Evolutionary conservation across 2,329 filamentous ascomycete genomes (phyloP), one percentile per base, ranked within the genome.

Genomic region (Coleophoma eucalyptorum): DNA sequence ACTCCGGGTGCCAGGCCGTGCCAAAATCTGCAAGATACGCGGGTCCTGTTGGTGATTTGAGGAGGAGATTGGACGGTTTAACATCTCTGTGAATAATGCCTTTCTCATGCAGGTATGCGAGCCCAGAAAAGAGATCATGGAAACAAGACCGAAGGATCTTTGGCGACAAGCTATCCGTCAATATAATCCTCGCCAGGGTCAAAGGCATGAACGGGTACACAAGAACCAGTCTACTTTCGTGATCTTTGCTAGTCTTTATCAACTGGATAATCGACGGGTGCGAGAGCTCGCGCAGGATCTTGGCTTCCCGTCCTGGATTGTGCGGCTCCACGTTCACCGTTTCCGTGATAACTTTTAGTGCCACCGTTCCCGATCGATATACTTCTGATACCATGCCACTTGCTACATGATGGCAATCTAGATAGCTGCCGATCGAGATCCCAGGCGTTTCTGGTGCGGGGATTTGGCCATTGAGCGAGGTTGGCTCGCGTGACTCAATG

Each of bases 11-110:
- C 91, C 91, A 97, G 8, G 92, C 83, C 37, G 94, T 95, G 46
- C 94, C 93, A 71, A 99, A 97, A 67, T 99, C 94, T 34, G 90
- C 84, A 2, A 99, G 77, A 59, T 85, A 88, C 3, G 89, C 89
- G 4, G 90, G 87, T 0, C 88, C 89, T 5, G 78, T 72, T 0
- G 79, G 72, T 0, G 85, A 82, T 40, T 78, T 73, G 43, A 96
- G 77, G 8, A 97, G 75, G 34, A 99, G 79, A 48, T 96, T 96
- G 0, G 90, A 91, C 1, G 94, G 94, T 64, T 99, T 99, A 65
- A 99, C 74, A 64, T 99, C 94, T 50, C 94, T 85, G 67, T 99
- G 94, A 49, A 99, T 87, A 51, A 99, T 91, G 7, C 83, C 87
- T 20, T 82, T 71, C 7, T 67, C 59, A 65, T 99, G 94, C 2